Conservation (phyloP, 768 basidiomycete species). For the Asterophora parasitica region DNA sequence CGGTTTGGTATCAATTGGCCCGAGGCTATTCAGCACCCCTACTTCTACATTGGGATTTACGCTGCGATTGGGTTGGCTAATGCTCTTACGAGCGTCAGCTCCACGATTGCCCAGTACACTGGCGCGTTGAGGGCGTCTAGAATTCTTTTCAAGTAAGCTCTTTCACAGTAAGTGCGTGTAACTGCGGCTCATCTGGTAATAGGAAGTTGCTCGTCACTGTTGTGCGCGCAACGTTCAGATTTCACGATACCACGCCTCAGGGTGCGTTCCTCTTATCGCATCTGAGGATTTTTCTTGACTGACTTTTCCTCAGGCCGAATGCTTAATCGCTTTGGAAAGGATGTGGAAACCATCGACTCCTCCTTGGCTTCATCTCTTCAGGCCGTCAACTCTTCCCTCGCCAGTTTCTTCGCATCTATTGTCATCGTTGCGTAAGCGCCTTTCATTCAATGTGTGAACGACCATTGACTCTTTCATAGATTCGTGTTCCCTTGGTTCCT, state of each 20-base stretch:
- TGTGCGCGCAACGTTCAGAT: conserved; percentile 79
- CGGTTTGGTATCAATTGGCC: conserved; percentile 36
- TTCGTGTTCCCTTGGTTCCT: conserved; percentile 80
- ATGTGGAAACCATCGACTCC: conserved; percentile 83
- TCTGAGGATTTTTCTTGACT: not conserved
- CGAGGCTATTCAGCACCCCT: conserved; percentile 50
- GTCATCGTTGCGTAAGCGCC: conserved; percentile 59
- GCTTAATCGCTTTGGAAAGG: conserved; percentile 84
- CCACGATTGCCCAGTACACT: conserved; percentile 52
- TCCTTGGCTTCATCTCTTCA: conserved; percentile 65
- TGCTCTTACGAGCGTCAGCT: conserved; percentile 42
- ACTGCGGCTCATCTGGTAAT: conserved; percentile 27
- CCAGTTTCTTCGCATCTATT: conserved; percentile 72
- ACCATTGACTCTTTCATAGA: conserved; percentile 26
- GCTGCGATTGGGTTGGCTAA: conserved; percentile 52
- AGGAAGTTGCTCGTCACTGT: conserved; percentile 61
- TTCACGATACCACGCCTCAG: conserved; percentile 80
- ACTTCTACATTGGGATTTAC: conserved; percentile 71
- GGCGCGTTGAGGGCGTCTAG: conserved; percentile 51
- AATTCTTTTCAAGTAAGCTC: conserved; percentile 35
- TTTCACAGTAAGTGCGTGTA: conserved; percentile 18
- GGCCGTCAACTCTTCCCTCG: conserved; percentile 73
- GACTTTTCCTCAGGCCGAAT: conserved; percentile 52
- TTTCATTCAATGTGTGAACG: conserved; percentile 5
- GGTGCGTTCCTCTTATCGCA: conserved; percentile 30